Base-by-base conservation (phyloP, 352 stramenopile species). In the Pythium scleroteichum region DNA sequence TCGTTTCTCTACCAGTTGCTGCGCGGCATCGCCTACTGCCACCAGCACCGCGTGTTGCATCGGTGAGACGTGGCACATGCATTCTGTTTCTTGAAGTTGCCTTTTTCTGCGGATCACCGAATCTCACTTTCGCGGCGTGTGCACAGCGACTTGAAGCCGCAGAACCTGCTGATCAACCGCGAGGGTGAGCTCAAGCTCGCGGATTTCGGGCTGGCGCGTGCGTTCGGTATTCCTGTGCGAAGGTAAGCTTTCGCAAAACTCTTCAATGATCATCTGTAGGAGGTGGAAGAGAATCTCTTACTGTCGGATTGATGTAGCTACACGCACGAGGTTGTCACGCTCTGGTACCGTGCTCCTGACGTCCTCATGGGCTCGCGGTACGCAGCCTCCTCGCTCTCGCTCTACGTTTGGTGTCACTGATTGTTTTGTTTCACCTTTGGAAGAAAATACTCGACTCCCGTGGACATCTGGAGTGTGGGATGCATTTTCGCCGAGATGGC, bases 1-100 rank as follows among this genome's bases (percentile, higher is more conserved):
- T 94, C 86, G n/a, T 99, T 99, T 79, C 71, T 99, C 56, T 99
- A 98, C 74, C 98, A 99, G 83, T 76, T 99, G 24, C 66, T 99
- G 45, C 95, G 87, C 24, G 98, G 98, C 50, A 98, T 99, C 40
- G 97, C 97, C 27, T 99, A 99, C 78, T 99, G 98, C 83, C 98
- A 99, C 84, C 89, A 99, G 70, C 90, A 98, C 71, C 83, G 95
- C 57, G 94, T 99, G 47, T 66, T 98, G 50, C 92, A 97, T 71
- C 85, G 88, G 87, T 95, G 63, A 26, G 17, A 35, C 29, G 5
- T 35, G 29, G 40, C 40, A 26, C 40, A 32, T 24, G 42, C 45
- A 24, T 20, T 4, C 27, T 17, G 10, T 46, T 22, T 5, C n/a
- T 5, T 24, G 33, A 10, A n/a, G 17, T 57, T 57, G 33, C 23